Evolutionary conservation across 2,329 filamentous ascomycete genomes (phyloP).

Genomic region (Neopestalotiopsis clavispora): DNA sequence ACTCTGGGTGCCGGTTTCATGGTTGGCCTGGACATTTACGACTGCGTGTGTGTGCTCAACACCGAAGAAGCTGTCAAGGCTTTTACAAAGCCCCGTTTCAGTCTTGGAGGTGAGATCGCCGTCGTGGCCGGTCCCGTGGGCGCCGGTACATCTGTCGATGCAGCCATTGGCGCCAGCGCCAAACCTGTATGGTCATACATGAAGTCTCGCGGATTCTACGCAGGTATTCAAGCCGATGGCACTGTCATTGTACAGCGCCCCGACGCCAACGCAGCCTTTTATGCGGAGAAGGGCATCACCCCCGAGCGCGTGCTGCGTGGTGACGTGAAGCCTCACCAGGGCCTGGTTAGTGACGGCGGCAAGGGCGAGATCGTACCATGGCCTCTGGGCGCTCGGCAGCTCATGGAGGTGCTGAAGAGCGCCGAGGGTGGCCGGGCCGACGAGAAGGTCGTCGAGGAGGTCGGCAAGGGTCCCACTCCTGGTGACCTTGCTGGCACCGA

Average conservation of each 20-base stretch:
- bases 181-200: slow-evolving; percentile 83
- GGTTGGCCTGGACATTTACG: slow-evolving; percentile 84
- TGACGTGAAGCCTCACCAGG: slow-evolving; percentile 39
- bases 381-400: slow-evolving; percentile 42
- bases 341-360: slow-evolving; percentile 31
- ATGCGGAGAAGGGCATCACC: slow-evolving; percentile 63
- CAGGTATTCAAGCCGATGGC: slow-evolving; percentile 84
- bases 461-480: slow-evolving; percentile 30
- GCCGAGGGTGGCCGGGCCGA: slow-evolving; percentile 39
- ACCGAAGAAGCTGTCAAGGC: slow-evolving; percentile 75
- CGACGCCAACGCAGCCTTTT: slow-evolving; percentile 90
- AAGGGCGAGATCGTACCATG: slow-evolving; percentile 40
- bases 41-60: slow-evolving; percentile 88
- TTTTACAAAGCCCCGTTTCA: slow-evolving; percentile 77
- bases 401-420: slow-evolving; percentile 45
- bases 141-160: slow-evolving; percentile 74
- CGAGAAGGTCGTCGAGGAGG: slow-evolving; percentile 25
- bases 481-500: slow-evolving; percentile 28
- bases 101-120: slow-evolving; percentile 78
- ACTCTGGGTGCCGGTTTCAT: slow-evolving; percentile 81
- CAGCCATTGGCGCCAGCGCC: slow-evolving; percentile 50
- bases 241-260: slow-evolving; percentile 84
- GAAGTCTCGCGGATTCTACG: slow-evolving; percentile 88
- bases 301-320: slow-evolving; percentile 54
- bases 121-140: slow-evolving; percentile 74